Percentiles rank a stretch among this genome's conserved stretches.
These are phyloP conservation scores for Epicoccum nigrum DNA, from an alignment of 2,329 filamentous ascomycete genomes.

Conservation along the genomic window DNA sequence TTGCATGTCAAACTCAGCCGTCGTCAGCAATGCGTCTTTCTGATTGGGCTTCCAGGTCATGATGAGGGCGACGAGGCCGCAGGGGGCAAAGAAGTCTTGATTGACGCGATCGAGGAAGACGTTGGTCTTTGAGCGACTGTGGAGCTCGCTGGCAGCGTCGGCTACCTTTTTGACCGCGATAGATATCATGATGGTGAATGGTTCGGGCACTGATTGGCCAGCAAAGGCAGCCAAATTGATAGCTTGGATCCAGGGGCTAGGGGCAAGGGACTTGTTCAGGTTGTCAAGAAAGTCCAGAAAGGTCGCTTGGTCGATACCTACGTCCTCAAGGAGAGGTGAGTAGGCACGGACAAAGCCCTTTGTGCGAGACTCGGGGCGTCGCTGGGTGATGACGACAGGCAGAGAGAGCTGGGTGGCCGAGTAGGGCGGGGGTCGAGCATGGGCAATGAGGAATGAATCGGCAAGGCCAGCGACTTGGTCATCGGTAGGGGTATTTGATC, in stretches of 20 bases:
- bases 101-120: slow-evolving; percentile 63
- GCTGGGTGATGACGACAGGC: slow-evolving; percentile 60
- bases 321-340: slow-evolving; percentile 53
- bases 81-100: slow-evolving; percentile 61
- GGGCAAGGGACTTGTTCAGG: slow-evolving; percentile 53
- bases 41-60: slow-evolving; percentile 58
- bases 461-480: not conserved
- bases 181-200: slow-evolving; percentile 43
- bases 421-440: not conserved
- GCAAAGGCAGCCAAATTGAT: slow-evolving; percentile 43
- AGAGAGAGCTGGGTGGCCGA: slow-evolving; percentile 8
- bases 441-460: not conserved
- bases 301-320: slow-evolving; percentile 54
- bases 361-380: slow-evolving; percentile 56
- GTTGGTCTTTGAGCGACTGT: slow-evolving; percentile 52
- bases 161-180: slow-evolving; percentile 50
- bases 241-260: slow-evolving; percentile 25
- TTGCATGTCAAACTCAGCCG: slow-evolving; percentile 3
- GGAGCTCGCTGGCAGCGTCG: slow-evolving; percentile 28
- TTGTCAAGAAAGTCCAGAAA: slow-evolving; percentile 58
- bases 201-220: slow-evolving; percentile 8
- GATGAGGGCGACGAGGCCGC: slow-evolving; percentile 61
- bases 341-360: slow-evolving; percentile 62
- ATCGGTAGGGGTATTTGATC: no score
- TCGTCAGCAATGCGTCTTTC: not conserved